Evolutionary conservation across 176 grass and related monocot species (phyloP).

Genomic region (Eremochloa ophiuroides): DNA sequence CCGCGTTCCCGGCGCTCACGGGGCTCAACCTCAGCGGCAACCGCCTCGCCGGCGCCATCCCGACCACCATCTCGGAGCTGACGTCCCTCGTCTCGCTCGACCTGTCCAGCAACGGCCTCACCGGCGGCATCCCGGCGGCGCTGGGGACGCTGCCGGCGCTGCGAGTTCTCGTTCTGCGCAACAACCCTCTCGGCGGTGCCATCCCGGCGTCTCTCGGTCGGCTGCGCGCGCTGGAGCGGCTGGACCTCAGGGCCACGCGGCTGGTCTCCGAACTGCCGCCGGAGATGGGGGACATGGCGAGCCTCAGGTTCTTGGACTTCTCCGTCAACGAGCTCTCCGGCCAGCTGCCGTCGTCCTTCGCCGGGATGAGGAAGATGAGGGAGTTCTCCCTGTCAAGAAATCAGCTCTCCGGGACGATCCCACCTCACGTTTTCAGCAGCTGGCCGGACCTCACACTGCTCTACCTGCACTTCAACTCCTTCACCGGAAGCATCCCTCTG

Average conservation of each 20-base stretch:
- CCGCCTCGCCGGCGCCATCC: slow-evolving; percentile 29
- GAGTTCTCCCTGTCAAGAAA: slow-evolving; percentile 27
- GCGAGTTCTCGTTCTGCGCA: not conserved
- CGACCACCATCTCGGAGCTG: not conserved
- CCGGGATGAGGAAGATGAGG: slow-evolving; percentile 6
- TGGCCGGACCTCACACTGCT: slow-evolving; percentile 17
- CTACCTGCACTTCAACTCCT: slow-evolving; percentile 25
- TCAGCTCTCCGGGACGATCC: slow-evolving; percentile 17
- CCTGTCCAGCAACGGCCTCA: slow-evolving; percentile 20
- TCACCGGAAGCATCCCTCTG: slow-evolving; percentile 23
- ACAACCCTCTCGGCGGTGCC: slow-evolving; percentile 23
- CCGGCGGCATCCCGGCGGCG: slow-evolving; percentile 14
- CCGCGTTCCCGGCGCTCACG: not conserved
- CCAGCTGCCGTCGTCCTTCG: not conserved
- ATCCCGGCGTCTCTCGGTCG: not conserved
- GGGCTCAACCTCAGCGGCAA: slow-evolving; percentile 36
- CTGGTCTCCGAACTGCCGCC: not conserved
- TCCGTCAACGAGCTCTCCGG: slow-evolving; percentile 25
- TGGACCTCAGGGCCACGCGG: not conserved
- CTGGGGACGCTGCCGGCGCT: not conserved
- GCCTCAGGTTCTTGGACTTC: slow-evolving; percentile 20
- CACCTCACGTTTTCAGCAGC: not conserved
- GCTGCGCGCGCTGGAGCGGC: not conserved
- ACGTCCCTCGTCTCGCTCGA: slow-evolving; percentile 21
- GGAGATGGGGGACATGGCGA: slow-evolving; percentile 21